Conservation (phyloP, 75 land plant species). For the Sequoia sempervirens region DNA sequence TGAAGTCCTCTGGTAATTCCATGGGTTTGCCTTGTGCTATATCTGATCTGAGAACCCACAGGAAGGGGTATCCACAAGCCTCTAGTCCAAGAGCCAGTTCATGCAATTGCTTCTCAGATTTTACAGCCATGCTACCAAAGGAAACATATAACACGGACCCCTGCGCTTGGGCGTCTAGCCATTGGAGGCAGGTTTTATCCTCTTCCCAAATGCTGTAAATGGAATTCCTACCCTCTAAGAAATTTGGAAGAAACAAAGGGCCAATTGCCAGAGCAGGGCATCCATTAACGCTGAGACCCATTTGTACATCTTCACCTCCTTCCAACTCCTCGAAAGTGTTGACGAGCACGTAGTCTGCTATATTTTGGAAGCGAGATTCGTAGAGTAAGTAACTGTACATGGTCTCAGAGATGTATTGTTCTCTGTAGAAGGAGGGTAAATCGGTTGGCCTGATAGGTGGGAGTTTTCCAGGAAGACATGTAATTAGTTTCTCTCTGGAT, state of each 20-base stretch:
- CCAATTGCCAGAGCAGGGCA: neutral
- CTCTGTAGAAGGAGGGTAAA: neutral
- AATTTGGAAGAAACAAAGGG: neutral
- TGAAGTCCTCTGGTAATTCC: neutral
- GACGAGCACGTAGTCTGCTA: neutral
- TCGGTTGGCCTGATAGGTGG: neutral
- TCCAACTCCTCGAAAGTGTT: conserved; percentile 4
- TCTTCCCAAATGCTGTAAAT: conserved; percentile 8
- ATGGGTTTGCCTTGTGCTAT: neutral
- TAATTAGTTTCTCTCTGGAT: neutral
- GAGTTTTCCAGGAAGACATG: neutral
- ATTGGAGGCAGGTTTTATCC: conserved; percentile 6
- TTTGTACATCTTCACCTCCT: neutral
- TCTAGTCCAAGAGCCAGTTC: conserved; percentile 17
- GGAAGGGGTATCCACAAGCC: conserved; percentile 10
- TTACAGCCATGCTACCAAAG: conserved; percentile 26
- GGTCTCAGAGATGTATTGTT: neutral
- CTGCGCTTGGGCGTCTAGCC: no score
- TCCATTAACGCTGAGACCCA: neutral
- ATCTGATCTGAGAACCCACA: conserved; percentile 25
- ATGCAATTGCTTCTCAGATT: conserved; percentile 9
- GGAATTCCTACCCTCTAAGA: neutral
- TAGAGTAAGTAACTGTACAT: neutral
- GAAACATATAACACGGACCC: conserved; percentile 12
- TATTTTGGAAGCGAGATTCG: neutral